Conservation (phyloP, 768 basidiomycete genomes). For the Auriscalpium microsporum region DNA sequence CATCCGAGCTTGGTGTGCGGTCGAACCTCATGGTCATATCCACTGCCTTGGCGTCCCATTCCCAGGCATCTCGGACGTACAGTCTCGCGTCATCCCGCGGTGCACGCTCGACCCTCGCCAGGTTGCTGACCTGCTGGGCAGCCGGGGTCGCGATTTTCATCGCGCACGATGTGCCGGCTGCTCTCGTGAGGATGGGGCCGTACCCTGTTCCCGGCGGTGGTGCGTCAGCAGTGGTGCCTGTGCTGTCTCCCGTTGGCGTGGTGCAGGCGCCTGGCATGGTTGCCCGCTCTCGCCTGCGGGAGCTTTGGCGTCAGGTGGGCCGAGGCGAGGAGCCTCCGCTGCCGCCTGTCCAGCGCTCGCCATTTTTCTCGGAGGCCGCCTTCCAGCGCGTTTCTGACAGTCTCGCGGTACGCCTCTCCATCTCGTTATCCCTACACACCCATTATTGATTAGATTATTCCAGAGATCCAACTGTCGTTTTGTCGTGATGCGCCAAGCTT, state of each 20-base stretch:
- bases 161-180: neutral
- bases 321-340: no score
- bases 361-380: neutral
- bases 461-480: neutral
- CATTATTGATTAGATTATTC: neutral
- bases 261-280: neutral
- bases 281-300: neutral
- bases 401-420: neutral
- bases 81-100: neutral
- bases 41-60: no score
- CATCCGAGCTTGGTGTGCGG: no score
- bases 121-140: neutral
- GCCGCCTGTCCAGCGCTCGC: no score
- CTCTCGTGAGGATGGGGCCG: neutral
- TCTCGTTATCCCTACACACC: no score
- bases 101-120: neutral
- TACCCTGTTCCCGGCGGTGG: neutral
- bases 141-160: neutral
- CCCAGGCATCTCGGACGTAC: conserved; percentile 4
- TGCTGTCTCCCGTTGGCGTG: neutral
- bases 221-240: neutral
- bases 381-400: neutral
- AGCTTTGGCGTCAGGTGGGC: neutral
- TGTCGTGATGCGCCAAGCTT: neutral
- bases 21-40: no score